Evolutionary conservation across 2,329 filamentous ascomycete species (phyloP), one percentile per base, ranked within the genome.

Genomic region (Blumeria graminis): DNA sequence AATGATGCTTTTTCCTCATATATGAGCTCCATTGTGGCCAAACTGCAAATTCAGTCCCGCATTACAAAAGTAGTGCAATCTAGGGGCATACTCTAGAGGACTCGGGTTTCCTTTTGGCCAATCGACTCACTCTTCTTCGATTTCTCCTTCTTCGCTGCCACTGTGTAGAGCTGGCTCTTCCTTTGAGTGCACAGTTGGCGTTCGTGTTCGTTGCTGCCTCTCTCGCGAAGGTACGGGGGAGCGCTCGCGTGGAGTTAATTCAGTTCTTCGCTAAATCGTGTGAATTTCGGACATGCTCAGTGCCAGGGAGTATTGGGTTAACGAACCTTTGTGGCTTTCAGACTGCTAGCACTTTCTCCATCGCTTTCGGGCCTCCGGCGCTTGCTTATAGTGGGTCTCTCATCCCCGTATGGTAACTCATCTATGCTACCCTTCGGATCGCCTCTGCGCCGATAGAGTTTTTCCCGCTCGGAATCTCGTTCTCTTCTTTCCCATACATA

Each of bases 141-240:
- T 96, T 72, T 98, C 92, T 55, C 92, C 92, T 70, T 98, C 92
- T 71, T 98, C 92, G 65, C 89, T 95, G 56, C 92, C 92, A 58
- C 85, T 90, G 64, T 66, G 65, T 38, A 68, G 61, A 5, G 69
- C 69, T 61, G 70, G 71, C 55, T 73, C 73, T 59, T 73, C 71
- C 64, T 71, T 71, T 56, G 67, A 59, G 39, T 61, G 60, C 45
- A 64, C 58, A 32, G 67, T 62, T 45, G 77, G 76, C 54, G 76
- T 76, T 68, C 74, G 81, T 67, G 74, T 75, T 66, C 74, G 76
- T 65, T 73, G 72, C 65, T 71, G 72, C 61, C 66, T 68, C 65
- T 82, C 78, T 66, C 73, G 74, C 62, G 72, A 73, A 62, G 76
- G 62, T 56, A 59, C 59, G 38, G 70, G 78, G 64, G 78, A 77